phyloP scores from a whole-genome alignment of 805 yeast species.

The Spathaspora boniae region DNA sequence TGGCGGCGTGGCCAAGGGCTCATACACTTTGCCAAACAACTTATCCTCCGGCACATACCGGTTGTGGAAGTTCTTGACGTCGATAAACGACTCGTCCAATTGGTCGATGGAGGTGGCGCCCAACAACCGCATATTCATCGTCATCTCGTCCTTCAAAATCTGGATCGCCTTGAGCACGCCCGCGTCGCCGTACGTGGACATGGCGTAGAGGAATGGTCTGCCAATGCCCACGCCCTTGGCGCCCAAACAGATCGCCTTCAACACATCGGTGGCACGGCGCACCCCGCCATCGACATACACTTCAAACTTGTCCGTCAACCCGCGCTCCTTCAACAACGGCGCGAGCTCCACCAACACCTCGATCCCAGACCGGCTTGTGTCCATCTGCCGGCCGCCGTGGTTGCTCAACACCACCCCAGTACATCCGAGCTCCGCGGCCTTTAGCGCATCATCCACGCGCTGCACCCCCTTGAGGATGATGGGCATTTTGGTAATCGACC shows the following conservation, averaged over 20 bases:
- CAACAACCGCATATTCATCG: slow-evolving; percentile 61
- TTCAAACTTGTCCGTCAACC: slow-evolving; percentile 50
- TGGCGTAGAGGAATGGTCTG: slow-evolving; percentile 71
- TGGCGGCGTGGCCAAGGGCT: slow-evolving; percentile 48
- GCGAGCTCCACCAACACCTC: slow-evolving; percentile 57
- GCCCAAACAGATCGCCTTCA: slow-evolving; percentile 74
- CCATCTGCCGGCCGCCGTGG: slow-evolving; percentile 74
- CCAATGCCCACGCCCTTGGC: slow-evolving; percentile 77
- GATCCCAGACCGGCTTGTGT: slow-evolving; percentile 57
- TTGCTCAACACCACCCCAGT: slow-evolving; percentile 67
- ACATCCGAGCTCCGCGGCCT: slow-evolving; percentile 56
- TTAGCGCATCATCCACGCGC: slow-evolving; percentile 59
- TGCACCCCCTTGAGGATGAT: slow-evolving; percentile 61
- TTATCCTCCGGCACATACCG: slow-evolving; percentile 52
- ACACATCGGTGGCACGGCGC: slow-evolving; percentile 71
- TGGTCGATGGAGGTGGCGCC: slow-evolving; percentile 54
- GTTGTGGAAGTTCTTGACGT: slow-evolving; percentile 43
- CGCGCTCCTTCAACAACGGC: slow-evolving; percentile 38
- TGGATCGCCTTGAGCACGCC: slow-evolving; percentile 68
- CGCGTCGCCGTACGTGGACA: slow-evolving; percentile 75
- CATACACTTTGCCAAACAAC: slow-evolving; percentile 54
- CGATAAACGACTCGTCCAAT: slow-evolving; percentile 59
- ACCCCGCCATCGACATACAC: slow-evolving; percentile 76
- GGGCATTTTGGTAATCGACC: slow-evolving; percentile 36
- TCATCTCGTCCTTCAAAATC: slow-evolving; percentile 57